These are phyloP conservation scores for Marsdenia floribunda DNA, from an alignment of 257 asterid species.

Conservation along the genomic window DNA sequence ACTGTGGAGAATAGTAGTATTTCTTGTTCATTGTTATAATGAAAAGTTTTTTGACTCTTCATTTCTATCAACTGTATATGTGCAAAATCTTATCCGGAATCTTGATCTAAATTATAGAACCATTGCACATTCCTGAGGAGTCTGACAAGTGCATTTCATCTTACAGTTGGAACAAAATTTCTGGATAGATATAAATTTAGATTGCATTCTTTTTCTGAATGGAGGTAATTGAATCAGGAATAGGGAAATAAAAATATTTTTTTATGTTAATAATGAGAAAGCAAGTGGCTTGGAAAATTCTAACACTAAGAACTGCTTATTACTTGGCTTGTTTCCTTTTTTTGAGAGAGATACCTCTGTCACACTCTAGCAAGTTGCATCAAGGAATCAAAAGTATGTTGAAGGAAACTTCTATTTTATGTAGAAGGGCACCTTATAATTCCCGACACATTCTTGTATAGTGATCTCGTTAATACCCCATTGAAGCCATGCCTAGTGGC, in stretches of 20 bases:
- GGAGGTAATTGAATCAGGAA: background rate
- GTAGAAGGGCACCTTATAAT: background rate
- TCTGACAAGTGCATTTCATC: background rate
- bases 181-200: background rate
- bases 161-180: background rate
- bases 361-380: background rate
- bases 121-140: background rate
- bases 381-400: background rate
- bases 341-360: background rate
- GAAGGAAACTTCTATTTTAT: background rate
- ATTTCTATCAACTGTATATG: background rate
- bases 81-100: background rate
- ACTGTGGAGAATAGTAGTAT: background rate
- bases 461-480: background rate
- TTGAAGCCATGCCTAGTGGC: background rate
- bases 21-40: background rate
- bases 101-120: background rate
- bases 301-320: background rate
- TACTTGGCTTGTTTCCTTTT: constrained; percentile 1
- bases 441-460: background rate
- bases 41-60: background rate
- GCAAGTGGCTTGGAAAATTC: background rate
- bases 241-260: background rate
- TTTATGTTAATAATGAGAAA: background rate
- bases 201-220: background rate